Evolutionary conservation across 108 stramenopile genomes (phyloP).

Genomic region (Aureococcus anophagefferens): DNA sequence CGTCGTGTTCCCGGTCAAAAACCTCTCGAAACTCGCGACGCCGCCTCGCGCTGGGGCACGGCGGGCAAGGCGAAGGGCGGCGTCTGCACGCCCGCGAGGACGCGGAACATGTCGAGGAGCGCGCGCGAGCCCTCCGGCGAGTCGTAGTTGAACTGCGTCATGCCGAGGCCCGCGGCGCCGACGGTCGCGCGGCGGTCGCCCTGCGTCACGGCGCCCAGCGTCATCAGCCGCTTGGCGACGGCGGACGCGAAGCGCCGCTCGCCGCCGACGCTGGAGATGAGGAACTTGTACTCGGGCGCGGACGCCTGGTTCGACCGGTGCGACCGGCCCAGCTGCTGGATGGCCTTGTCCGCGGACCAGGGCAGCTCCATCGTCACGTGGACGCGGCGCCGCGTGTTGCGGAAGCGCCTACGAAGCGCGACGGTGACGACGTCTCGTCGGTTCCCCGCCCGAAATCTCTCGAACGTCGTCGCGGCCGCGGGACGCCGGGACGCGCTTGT

Average conservation of each 20-base stretch:
- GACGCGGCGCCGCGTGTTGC: conserved; percentile 12
- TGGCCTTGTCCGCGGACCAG: conserved; percentile 41
- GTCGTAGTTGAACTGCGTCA: neutral
- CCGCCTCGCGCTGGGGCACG: too few relatives aligned
- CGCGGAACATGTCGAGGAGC: too few relatives aligned
- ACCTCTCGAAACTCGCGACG: too few relatives aligned
- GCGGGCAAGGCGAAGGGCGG: too few relatives aligned
- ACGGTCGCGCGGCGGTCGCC: conserved; percentile 15
- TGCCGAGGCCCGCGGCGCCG: neutral
- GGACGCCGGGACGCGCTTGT: too few relatives aligned
- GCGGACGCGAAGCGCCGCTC: conserved; percentile 31
- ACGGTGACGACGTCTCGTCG: too few relatives aligned
- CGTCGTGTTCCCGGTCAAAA: too few relatives aligned
- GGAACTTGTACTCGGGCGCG: conserved; percentile 15
- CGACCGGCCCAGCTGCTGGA: conserved; percentile 41
- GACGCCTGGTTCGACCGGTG: conserved; percentile 23
- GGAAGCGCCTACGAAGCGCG: too few relatives aligned
- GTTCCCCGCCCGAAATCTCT: too few relatives aligned
- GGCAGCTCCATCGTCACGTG: conserved; percentile 45
- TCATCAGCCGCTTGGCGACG: conserved; percentile 32
- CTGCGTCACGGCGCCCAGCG: conserved; percentile 35
- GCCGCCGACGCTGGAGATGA: conserved; percentile 18
- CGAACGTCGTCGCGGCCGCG: too few relatives aligned
- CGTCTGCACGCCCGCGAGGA: too few relatives aligned
- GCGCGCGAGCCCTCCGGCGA: too few relatives aligned